phyloP scores from a whole-genome alignment of 768 basidiomycete species.

The Gyrodon lividus region DNA sequence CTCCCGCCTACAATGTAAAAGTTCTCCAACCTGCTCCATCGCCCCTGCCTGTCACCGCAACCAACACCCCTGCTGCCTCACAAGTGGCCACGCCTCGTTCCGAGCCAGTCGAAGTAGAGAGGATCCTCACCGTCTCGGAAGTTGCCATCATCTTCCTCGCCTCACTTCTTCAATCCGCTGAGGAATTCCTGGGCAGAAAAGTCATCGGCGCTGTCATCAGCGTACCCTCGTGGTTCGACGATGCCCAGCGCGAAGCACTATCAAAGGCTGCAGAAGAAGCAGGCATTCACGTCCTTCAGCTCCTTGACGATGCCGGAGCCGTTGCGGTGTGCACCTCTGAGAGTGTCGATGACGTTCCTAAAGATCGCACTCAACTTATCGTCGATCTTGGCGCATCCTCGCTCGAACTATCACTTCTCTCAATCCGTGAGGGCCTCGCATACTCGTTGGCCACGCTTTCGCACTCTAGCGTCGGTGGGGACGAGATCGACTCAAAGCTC shows the following conservation, averaged over 20 bases:
- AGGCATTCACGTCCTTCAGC: conserved; percentile 80
- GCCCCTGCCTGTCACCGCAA: conserved; percentile 55
- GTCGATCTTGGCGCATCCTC: conserved; percentile 82
- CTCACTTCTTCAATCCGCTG: conserved; percentile 82
- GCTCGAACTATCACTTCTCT: conserved; percentile 65
- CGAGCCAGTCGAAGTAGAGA: conserved; percentile 63
- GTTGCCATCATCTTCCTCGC: conserved; percentile 82
- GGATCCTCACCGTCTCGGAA: conserved; percentile 80
- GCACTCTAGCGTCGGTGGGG: conserved; percentile 53
- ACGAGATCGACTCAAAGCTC: conserved; percentile 76
- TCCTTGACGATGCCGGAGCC: conserved; percentile 86
- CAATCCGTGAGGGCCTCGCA: conserved; percentile 72
- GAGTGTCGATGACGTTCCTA: conserved; percentile 36
- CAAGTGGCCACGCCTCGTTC: conserved; percentile 69
- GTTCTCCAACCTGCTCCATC: conserved; percentile 76
- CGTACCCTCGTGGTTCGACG: conserved; percentile 73
- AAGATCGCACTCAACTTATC: conserved; percentile 75
- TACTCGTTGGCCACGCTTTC: conserved; percentile 57
- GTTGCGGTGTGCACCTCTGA: conserved; percentile 55
- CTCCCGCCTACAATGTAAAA: conserved; percentile 82
- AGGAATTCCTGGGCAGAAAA: conserved; percentile 84
- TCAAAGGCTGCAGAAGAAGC: conserved; percentile 74
- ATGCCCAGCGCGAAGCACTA: conserved; percentile 67
- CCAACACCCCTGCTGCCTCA: conserved; percentile 65
- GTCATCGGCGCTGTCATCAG: conserved; percentile 82